Evolutionary conservation across 2,329 filamentous ascomycete species (phyloP).

Genomic region (Exophiala sp.): DNA sequence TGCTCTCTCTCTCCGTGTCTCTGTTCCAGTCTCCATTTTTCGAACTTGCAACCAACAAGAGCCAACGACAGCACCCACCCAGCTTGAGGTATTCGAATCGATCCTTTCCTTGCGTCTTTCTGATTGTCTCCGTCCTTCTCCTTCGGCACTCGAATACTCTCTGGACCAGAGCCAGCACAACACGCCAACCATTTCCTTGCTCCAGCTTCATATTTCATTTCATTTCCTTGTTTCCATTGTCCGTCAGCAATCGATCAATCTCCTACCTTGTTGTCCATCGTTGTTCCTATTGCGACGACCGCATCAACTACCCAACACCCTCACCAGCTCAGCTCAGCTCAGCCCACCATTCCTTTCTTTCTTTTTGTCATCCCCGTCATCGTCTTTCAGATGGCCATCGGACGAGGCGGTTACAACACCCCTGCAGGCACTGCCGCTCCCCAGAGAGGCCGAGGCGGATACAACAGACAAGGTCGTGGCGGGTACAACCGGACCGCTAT

Average conservation of each 20-base stretch:
- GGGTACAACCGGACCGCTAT: constrained; percentile 26
- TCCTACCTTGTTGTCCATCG: too few species aligned
- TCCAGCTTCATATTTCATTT: constrained; percentile 4
- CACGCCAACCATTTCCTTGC: not conserved
- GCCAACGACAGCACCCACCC: too few species aligned
- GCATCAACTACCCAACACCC: constrained; percentile 1
- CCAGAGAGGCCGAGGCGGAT: constrained; percentile 36
- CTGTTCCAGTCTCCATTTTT: too few species aligned
- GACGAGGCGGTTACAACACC: constrained; percentile 33
- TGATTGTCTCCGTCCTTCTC: too few species aligned
- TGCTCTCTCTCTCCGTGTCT: too few species aligned
- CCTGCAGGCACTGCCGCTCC: constrained; percentile 23
- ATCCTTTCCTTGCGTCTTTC: too few species aligned
- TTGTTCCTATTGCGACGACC: too few species aligned
- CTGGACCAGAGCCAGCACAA: not conserved
- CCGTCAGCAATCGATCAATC: not conserved
- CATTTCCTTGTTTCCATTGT: constrained; percentile 17
- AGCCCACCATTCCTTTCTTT: constrained; percentile 1
- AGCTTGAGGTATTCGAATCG: too few species aligned
- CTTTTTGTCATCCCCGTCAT: constrained; percentile 3
- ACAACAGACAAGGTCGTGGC: constrained; percentile 30
- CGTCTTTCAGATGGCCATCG: constrained; percentile 25
- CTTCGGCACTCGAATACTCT: too few species aligned
- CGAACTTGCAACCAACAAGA: too few species aligned
- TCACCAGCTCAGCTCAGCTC: constrained; percentile 15